Conservation (phyloP, 805 yeast species). For the Candida nitratophila region DNA sequence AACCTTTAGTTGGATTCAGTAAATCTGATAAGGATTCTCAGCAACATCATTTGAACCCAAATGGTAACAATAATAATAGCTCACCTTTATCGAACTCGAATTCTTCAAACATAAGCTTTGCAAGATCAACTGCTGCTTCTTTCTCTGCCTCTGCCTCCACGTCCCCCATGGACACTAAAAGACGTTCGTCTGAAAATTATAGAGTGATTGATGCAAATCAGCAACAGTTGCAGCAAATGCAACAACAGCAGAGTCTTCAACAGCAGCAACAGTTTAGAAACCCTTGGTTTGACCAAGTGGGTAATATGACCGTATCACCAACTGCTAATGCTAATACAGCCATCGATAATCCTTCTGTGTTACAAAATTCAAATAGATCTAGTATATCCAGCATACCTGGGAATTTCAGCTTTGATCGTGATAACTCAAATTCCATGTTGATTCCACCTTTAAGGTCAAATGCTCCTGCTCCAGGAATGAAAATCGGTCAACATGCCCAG, state of each 20-base stretch:
- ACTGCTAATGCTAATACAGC: neutral
- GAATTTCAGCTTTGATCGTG: neutral
- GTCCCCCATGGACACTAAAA: neutral
- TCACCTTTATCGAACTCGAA: neutral
- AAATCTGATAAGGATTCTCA: neutral
- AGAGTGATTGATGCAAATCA: neutral
- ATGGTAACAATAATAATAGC: too few species aligned
- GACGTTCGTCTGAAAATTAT: neutral
- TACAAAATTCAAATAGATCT: conserved; percentile 1
- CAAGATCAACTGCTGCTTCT: neutral
- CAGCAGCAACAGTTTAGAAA: conserved; percentile 1
- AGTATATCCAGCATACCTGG: neutral
- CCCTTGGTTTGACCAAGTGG: neutral
- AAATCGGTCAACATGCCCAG: conserved; percentile 8
- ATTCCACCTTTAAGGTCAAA: conserved; percentile 27
- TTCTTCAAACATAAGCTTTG: neutral
- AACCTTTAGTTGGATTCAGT: neutral
- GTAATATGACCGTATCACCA: neutral
- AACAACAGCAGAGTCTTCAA: neutral
- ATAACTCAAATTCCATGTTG: conserved; percentile 4
- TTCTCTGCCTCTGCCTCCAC: neutral
- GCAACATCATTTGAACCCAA: too few species aligned
- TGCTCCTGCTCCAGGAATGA: conserved; percentile 15
- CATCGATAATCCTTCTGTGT: neutral
- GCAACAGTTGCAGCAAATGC: neutral